These are phyloP conservation scores for Aspergillus oerlinghausenensis DNA, from an alignment of 2,329 filamentous ascomycete genomes.

Conservation along the genomic window DNA sequence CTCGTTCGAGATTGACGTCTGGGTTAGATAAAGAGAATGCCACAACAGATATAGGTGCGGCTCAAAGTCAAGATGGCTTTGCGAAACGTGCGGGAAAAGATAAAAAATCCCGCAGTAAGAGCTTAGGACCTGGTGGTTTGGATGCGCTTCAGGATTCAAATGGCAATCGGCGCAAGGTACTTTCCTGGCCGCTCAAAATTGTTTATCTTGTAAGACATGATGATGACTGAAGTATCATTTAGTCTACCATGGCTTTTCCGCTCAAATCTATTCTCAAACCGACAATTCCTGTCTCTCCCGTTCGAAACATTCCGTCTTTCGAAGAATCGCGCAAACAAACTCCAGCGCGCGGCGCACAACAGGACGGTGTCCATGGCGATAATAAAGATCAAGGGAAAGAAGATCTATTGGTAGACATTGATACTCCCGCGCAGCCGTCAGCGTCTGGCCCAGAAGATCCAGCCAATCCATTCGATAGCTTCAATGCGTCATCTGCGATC, in stretches of 20 bases:
- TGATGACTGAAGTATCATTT: slow-evolving; percentile 15
- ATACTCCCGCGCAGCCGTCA: slow-evolving; percentile 33
- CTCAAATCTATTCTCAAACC: slow-evolving; percentile 76
- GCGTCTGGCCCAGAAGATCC: slow-evolving; percentile 37
- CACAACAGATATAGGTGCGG: slow-evolving; percentile 59
- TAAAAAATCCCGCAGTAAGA: slow-evolving; percentile 85
- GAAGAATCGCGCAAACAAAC: slow-evolving; percentile 47
- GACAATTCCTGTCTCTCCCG: slow-evolving; percentile 61
- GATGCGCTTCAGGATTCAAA: slow-evolving; percentile 71
- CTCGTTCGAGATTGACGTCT: slow-evolving; percentile 44
- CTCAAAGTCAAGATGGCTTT: slow-evolving; percentile 21
- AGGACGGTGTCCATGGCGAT: slow-evolving; percentile 14
- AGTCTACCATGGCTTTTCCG: slow-evolving; percentile 38
- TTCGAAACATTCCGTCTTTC: slow-evolving; percentile 61
- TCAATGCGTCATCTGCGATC: slow-evolving; percentile 47
- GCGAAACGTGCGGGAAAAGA: slow-evolving; percentile 38
- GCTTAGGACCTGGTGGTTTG: slow-evolving; percentile 85
- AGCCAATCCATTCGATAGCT: slow-evolving; percentile 46
- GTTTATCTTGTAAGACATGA: slow-evolving; percentile 1
- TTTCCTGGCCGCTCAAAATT: background rate
- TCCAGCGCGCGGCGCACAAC: slow-evolving; percentile 29
- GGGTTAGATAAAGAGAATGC: slow-evolving; percentile 72
- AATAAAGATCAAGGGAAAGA: slow-evolving; percentile 21
- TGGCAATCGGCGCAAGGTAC: slow-evolving; percentile 76
- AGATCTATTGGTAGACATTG: slow-evolving; percentile 41